Percentiles rank a stretch among this genome's conserved stretches.
Evolutionary conservation across 2,329 filamentous ascomycete genomes (phyloP).

Genomic region (Cercospora brassicicola): DNA sequence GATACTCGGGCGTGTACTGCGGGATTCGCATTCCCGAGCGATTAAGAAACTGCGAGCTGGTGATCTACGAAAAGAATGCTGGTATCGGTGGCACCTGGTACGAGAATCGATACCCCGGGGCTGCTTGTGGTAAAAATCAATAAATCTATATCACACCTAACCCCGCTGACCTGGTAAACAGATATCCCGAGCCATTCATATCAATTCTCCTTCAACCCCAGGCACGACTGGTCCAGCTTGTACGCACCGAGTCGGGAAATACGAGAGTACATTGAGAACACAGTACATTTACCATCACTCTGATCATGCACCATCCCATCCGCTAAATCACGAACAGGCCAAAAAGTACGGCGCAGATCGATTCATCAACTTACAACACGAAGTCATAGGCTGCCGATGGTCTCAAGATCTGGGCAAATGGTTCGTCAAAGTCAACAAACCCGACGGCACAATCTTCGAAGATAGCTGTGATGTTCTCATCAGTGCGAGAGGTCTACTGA

Average conservation of each 20-base stretch:
- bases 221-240: conserved; percentile 44
- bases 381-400: conserved; percentile 23
- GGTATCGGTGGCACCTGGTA: conserved; percentile 42
- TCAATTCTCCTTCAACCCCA: conserved; percentile 48
- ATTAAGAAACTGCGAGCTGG: conserved; percentile 42
- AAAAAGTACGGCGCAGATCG: conserved; percentile 25
- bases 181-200: conserved; percentile 47
- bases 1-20: conserved; percentile 48
- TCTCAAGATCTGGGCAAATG: conserved; percentile 23
- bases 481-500: conserved; percentile 25
- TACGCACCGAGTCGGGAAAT: conserved; percentile 43
- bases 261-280: conserved; percentile 21
- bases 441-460: conserved; percentile 14
- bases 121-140: conserved; percentile 38
- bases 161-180: not conserved
- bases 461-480: conserved; percentile 27
- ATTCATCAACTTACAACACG: conserved; percentile 36
- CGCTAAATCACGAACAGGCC: not conserved
- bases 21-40: conserved; percentile 48
- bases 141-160: not conserved
- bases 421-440: conserved; percentile 18
- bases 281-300: not conserved
- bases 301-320: not conserved
- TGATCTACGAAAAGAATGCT: conserved; percentile 48
- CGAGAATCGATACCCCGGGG: conserved; percentile 47